Evolutionary conservation across 1,284 basidiomycete genomes (phyloP).

Genomic region (Apiotrichum montevideense): DNA sequence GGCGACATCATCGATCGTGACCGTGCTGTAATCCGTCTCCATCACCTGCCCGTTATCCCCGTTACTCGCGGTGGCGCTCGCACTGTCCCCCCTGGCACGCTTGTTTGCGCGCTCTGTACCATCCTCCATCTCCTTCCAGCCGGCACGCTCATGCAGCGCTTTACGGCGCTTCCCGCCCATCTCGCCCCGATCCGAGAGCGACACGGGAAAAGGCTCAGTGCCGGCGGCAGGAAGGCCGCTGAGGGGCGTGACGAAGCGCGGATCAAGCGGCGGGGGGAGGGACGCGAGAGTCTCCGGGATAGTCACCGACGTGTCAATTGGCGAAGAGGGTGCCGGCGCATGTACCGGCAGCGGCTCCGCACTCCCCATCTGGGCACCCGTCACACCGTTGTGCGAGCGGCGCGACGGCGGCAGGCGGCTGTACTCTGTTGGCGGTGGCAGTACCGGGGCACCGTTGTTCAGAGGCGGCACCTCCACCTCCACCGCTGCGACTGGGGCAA

Average conservation of each 20-base stretch:
- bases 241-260: conserved; percentile 5
- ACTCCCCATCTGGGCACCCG: not conserved
- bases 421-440: not conserved
- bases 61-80: too few relatives aligned
- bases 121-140: conserved; percentile 41
- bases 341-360: not conserved
- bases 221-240: conserved; percentile 4
- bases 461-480: not conserved
- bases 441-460: not conserved
- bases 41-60: not conserved
- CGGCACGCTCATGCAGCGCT: conserved; percentile 36
- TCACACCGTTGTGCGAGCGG: not conserved
- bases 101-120: not conserved
- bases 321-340: conserved; percentile 15
- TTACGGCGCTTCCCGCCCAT: conserved; percentile 45
- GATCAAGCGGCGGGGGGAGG: conserved; percentile 5
- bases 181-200: conserved; percentile 26
- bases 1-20: not conserved
- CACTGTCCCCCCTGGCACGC: too few relatives aligned
- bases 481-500: not conserved
- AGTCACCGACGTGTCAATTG: conserved; percentile 13
- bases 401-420: not conserved
- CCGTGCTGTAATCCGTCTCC: not conserved
- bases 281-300: conserved; percentile 18
- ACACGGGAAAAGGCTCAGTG: not conserved